Evolutionary conservation across 371 early-diverging fungal species (phyloP).

Genomic region (Mortierella sp.): DNA sequence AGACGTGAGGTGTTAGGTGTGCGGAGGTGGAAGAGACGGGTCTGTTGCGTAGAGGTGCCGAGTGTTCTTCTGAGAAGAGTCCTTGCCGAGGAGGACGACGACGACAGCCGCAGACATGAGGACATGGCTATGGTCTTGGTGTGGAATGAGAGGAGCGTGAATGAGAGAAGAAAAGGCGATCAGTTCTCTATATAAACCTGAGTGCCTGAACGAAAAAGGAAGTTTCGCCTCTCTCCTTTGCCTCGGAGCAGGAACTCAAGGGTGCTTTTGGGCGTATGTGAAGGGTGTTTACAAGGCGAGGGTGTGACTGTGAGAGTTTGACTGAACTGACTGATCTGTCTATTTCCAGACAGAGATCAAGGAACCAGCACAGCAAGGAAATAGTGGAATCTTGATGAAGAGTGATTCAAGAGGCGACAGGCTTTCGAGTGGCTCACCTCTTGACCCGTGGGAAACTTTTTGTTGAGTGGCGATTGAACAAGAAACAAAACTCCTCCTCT

Average conservation of each 20-base stretch:
- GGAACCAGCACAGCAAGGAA: background rate
- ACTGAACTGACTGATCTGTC: background rate
- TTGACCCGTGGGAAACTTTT: constrained; percentile 14
- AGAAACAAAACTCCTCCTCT: background rate
- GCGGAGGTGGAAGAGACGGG: constrained; percentile 12
- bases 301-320: constrained; percentile 3
- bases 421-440: no score
- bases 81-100: constrained; percentile 20
- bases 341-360: background rate
- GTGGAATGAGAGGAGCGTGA: background rate
- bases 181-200: background rate
- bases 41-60: background rate
- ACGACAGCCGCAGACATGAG: constrained; percentile 34
- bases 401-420: background rate
- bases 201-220: background rate
- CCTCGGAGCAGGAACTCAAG: background rate
- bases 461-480: background rate
- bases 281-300: background rate
- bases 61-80: constrained; percentile 9
- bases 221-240: background rate
- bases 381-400: background rate
- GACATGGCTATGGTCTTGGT: constrained; percentile 17
- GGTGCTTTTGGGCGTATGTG: background rate
- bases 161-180: background rate
- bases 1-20: background rate